Conservation (phyloP, 306 rosid species). For the Cucurbita moschata region DNA sequence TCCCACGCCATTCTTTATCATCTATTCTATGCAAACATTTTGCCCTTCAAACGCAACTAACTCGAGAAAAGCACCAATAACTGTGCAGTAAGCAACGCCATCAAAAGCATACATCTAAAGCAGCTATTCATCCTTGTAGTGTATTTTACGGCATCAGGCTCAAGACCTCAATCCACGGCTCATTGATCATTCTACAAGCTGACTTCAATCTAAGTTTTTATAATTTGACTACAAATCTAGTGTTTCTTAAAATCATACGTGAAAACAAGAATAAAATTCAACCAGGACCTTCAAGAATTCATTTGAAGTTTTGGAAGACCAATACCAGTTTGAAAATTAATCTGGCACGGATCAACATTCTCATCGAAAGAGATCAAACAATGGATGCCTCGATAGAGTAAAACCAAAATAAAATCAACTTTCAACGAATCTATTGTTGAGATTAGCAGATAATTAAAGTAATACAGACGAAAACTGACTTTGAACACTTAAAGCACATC, state of each 20-base stretch:
- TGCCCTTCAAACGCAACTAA: slow-evolving; percentile 49
- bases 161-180: slow-evolving; percentile 16
- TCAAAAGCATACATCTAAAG: slow-evolving; percentile 46
- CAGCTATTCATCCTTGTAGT: neutral
- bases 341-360: neutral
- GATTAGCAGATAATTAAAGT: neutral
- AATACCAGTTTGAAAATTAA: neutral
- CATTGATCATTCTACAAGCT: slow-evolving; percentile 30
- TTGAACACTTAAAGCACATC: neutral
- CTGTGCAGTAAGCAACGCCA: slow-evolving; percentile 65
- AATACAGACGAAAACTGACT: neutral
- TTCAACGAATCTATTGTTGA: neutral
- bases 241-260: neutral
- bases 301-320: neutral
- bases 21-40: slow-evolving; percentile 20
- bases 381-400: neutral
- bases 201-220: slow-evolving; percentile 43
- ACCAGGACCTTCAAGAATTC: neutral
- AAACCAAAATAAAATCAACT: neutral
- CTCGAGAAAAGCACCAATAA: slow-evolving; percentile 50
- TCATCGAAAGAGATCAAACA: neutral
- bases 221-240: slow-evolving; percentile 23
- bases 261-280: neutral
- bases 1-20: slow-evolving; percentile 36
- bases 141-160: too few relatives aligned